Conservation (phyloP, 1,284 basidiomycete species). For the Inonotus obliquus region DNA sequence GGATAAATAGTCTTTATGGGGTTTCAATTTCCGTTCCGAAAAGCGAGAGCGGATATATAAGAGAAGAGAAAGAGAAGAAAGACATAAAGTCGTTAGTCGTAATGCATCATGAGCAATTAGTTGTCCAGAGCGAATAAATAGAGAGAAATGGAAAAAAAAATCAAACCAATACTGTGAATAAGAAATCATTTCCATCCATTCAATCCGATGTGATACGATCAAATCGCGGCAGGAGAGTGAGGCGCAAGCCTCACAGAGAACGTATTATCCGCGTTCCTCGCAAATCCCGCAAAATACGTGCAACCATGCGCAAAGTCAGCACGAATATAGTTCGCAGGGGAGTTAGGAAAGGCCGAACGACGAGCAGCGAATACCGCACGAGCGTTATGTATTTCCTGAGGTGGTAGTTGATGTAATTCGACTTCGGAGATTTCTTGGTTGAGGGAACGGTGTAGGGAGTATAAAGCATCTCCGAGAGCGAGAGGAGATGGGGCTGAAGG, state of each 20-base stretch:
- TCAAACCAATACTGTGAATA: neutral
- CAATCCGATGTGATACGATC: neutral
- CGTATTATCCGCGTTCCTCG: conserved; percentile 9
- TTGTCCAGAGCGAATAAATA: neutral
- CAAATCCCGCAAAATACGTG: conserved; percentile 10
- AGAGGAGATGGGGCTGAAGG: neutral
- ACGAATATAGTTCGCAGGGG: conserved; percentile 2
- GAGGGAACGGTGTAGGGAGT: conserved; percentile 8
- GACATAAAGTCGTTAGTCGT: too few species aligned
- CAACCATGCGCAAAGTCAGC: conserved; percentile 15
- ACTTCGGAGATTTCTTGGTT: conserved; percentile 1
- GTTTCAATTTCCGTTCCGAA: too few species aligned
- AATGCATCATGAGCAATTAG: too few species aligned
- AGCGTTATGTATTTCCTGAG: neutral
- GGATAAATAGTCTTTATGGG: too few species aligned
- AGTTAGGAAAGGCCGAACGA: neutral
- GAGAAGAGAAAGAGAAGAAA: too few species aligned
- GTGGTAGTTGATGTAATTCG: conserved; percentile 7
- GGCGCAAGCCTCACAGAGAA: neutral
- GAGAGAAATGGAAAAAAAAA: neutral
- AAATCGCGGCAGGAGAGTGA: neutral
- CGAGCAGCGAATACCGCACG: neutral
- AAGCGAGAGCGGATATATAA: too few species aligned
- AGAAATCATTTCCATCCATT: too few species aligned
- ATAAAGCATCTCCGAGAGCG: conserved; percentile 9